Conservation (phyloP, 108 stramenopile genomes). For the Nannochloropsis oceanica region DNA sequence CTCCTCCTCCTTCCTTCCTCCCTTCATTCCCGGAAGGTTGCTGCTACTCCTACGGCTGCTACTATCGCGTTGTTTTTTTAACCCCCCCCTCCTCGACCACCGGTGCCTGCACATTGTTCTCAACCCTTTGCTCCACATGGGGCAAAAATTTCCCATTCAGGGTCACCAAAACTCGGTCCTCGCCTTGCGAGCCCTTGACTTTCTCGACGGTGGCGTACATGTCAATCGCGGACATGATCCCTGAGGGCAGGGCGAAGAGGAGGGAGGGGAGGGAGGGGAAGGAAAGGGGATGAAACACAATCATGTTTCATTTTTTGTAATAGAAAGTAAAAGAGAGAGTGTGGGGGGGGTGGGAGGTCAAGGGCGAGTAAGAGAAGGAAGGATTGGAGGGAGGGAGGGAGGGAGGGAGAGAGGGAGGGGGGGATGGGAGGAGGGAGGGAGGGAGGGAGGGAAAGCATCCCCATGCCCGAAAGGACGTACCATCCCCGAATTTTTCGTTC, state of each 20-base stretch:
- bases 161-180: constrained; percentile 56
- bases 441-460: neutral
- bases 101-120: neutral
- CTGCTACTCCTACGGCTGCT: too few relatives aligned
- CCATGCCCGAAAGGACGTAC: neutral
- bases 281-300: too few relatives aligned
- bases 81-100: too few relatives aligned
- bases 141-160: constrained; percentile 64
- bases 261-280: too few relatives aligned
- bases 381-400: neutral
- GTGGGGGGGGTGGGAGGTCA: too few relatives aligned
- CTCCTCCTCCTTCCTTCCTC: too few relatives aligned
- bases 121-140: constrained; percentile 43
- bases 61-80: too few relatives aligned
- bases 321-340: too few relatives aligned
- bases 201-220: constrained; percentile 54
- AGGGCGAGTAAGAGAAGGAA: neutral
- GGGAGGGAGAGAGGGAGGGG: too few relatives aligned
- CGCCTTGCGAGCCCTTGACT: constrained; percentile 49
- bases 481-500: constrained; percentile 55
- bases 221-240: constrained; percentile 62
- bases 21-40: too few relatives aligned
- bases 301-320: too few relatives aligned
- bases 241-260: too few relatives aligned
- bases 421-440: neutral